Conservation (phyloP, 495 filamentous ascomycete species). For the Usnea hakonensis region DNA sequence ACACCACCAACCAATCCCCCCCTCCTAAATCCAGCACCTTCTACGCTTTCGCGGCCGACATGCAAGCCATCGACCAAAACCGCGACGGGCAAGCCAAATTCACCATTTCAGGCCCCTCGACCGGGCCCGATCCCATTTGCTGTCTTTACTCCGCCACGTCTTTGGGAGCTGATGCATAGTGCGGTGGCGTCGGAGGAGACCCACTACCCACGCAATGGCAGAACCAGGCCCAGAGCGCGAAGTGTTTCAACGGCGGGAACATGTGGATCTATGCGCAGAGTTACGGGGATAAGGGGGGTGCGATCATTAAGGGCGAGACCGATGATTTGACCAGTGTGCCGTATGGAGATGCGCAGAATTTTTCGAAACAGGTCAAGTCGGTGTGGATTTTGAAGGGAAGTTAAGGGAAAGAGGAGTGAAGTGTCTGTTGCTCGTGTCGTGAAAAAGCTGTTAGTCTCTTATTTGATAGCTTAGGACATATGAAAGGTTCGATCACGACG, state of each 20-base stretch:
- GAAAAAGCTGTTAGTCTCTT: background rate
- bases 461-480: background rate
- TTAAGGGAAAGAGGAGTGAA: too few species aligned
- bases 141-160: conserved; percentile 10
- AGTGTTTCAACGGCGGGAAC: conserved; percentile 8
- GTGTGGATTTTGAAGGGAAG: conserved; percentile 14
- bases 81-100: conserved; percentile 4
- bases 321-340: conserved; percentile 14
- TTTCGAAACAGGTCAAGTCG: conserved; percentile 13
- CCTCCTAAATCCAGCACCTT: background rate
- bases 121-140: conserved; percentile 12
- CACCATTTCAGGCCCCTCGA: conserved; percentile 1
- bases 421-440: background rate
- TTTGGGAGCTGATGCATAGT: conserved; percentile 11
- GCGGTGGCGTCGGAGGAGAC: conserved; percentile 12
- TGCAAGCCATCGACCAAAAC: conserved; percentile 4
- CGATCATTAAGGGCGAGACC: conserved; percentile 9
- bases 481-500: background rate
- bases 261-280: conserved; percentile 11
- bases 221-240: conserved; percentile 12
- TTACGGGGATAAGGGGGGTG: conserved; percentile 9
- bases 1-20: conserved; percentile 8
- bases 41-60: background rate
- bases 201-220: conserved; percentile 7
- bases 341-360: conserved; percentile 5